Percentiles rank a stretch among this genome's conserved stretches.
phyloP scores from a whole-genome alignment of 2,329 filamentous ascomycete genomes.

The Clonostachys chloroleuca region DNA sequence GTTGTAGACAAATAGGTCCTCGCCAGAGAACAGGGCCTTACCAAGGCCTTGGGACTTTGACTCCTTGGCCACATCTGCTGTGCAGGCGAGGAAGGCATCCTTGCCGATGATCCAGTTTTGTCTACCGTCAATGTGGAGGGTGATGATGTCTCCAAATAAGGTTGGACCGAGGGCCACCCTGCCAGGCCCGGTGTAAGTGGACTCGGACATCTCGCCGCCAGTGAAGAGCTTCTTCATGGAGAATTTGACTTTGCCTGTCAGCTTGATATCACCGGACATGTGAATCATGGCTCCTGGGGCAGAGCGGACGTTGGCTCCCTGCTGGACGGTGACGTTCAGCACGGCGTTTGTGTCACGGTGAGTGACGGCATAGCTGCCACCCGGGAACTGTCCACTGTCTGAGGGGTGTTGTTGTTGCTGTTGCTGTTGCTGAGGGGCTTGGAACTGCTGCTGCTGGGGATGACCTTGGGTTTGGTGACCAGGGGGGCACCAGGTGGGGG shows the following conservation, averaged over 20 bases:
- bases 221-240: conserved; percentile 11
- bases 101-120: conserved; percentile 9
- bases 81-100: conserved; percentile 11
- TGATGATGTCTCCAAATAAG: conserved; percentile 11
- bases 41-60: conserved; percentile 10
- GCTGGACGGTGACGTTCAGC: conserved; percentile 8
- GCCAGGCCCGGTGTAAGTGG: conserved; percentile 8
- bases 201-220: conserved; percentile 10
- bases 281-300: conserved; percentile 11
- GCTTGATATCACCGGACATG: conserved; percentile 9
- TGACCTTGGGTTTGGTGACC: not conserved
- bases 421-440: conserved; percentile 1
- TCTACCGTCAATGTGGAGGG: conserved; percentile 8
- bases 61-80: conserved; percentile 9
- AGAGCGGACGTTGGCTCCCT: conserved; percentile 5
- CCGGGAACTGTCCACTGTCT: conserved; percentile 6
- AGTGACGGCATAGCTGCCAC: conserved; percentile 7
- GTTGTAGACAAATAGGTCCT: conserved; percentile 11
- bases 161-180: conserved; percentile 8
- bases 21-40: conserved; percentile 11
- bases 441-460: conserved; percentile 1
- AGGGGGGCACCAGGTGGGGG: not conserved
- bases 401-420: conserved; percentile 1
- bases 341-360: conserved; percentile 10
- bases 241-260: conserved; percentile 10